Conservation (phyloP, 176 grass and related monocot genomes). For the Zea mays region Zm-B73-REFERENCE-NAM-5.0 NC_050097.1:33831501-33832000, state of each 20-base stretch:
- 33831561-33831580: too few relatives aligned
- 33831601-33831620: too few relatives aligned
- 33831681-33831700: too few relatives aligned
- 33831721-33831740: background rate
- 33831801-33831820: background rate
- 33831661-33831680: too few relatives aligned
- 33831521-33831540: too few relatives aligned
- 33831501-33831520: too few relatives aligned
- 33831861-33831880: background rate
- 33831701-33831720: background rate
- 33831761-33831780: background rate
- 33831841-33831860: background rate
- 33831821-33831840: background rate
- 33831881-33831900: background rate
- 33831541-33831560: too few relatives aligned
- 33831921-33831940: background rate
- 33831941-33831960: background rate
- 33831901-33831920: background rate
- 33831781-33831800: background rate
- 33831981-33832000: too few relatives aligned
- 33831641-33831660: too few relatives aligned
- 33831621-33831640: too few relatives aligned
- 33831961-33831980: too few relatives aligned
- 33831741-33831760: background rate
- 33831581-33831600: too few relatives aligned